Base-by-base conservation (phyloP, 2,329 filamentous ascomycete genomes). In the Stachybotrys chlorohalonatus region DNA sequence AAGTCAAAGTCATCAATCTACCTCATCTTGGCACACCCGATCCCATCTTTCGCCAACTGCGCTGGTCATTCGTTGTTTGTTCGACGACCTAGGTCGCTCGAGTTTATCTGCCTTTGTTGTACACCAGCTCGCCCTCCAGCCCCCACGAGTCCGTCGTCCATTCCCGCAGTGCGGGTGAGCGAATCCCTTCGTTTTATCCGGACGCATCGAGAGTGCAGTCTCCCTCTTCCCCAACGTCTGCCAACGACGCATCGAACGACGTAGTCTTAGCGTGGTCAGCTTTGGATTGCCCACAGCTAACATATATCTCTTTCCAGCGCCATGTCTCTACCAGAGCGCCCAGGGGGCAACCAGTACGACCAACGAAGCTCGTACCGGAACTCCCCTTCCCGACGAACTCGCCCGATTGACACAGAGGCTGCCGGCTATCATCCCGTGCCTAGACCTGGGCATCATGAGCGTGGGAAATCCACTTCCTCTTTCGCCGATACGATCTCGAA, bases 371-470 rank as follows among this genome's bases (percentile, higher is more conserved):
- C 81, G 55, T 90, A 89, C 70, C 81, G 86, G 62, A 83, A 85
- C 59, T 86, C 87, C 48, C 80, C 83, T 31, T 82, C 84, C 53
- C 83, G 87, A 64, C 84, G 86, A 62, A 76, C 74, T 53, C 80
- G 80, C 56, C 82, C 83, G 51, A 79, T 80, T 55, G 89, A 95
- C 66, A 75, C 89, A 63, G 90, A 95, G 68, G 75, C 84, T 45
- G 84, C 82, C 54, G 71, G 72, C 51, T 80, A 79, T 60, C 72
- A 70, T 55, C 70, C 75, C 54, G 72, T 75, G 56, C 63, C 61
- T 51, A 70, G 62, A 64, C 66, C 58, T 63, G 69, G 58, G 65
- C 73, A 63, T 67, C 79, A 82, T 72, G 71, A 76, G 65, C 81
- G 80, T 73, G 78, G 75, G 69, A 77, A 72, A 60, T 85, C 83